Evolutionary conservation across 306 rosid genomes (phyloP), one percentile per base, ranked within the genome.

Genomic region (Hippophae gyantsensis): DNA sequence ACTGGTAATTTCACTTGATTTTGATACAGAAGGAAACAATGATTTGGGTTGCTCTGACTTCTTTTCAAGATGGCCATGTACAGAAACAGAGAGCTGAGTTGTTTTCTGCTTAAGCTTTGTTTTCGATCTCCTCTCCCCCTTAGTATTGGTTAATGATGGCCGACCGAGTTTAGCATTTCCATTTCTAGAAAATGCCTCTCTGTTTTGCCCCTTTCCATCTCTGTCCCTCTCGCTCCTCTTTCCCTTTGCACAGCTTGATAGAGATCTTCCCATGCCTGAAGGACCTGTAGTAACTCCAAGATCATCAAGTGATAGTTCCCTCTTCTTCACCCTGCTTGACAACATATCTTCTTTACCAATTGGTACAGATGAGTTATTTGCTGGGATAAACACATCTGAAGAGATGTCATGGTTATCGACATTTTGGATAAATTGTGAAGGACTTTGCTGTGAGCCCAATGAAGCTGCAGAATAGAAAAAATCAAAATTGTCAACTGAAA

Each of bases 141-240:
- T 93, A 10, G 73, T 82, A 70, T 74, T 78, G 56, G 90, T 77
- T 54, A 86, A 69, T 58, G 95, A 77, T 63, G 92, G 95, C 55
- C 95, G 79, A 68, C 94, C 97, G 67, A 76, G 71, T 86, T 86
- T 93, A 42, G 87, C 58, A 61, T 85, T 76, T 76, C 95, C 96
- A 77, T 84, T 89, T 79, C 97, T 90, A 55, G 95, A 83, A 64
- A 69, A 74, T 45, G 84, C 80, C 78, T 88, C 99, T 78, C 95
- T 84, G 78, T 80, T 67, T 63, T 92, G 85, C 75, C 88, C 96
- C 73, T 92, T 92, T 64, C 93, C 99, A 50, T 93, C 99, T 77
- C 99, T 86, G 68, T 93, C 99, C 81, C 99, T 92, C 72, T 92
- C 99, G 52, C 97, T 93, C 69, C 99, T 80, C 89, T 84, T 93